These are phyloP conservation scores for Populus alba DNA, from an alignment of 345 rosid genomes.

Conservation along the genomic window DNA sequence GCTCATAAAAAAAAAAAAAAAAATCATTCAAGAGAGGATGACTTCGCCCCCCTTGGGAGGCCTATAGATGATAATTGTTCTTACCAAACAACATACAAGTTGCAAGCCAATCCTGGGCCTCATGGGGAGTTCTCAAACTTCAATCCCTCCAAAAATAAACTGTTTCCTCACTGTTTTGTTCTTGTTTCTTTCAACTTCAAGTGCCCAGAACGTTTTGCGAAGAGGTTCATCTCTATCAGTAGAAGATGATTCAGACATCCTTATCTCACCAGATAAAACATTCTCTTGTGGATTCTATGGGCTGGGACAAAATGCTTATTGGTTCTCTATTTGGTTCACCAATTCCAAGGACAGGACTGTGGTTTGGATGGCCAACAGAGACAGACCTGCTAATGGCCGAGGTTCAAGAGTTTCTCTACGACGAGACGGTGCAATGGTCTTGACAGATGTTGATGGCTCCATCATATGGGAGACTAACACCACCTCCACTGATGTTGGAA, in stretches of 20 bases:
- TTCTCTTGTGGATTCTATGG: constrained; percentile 46
- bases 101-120: neutral
- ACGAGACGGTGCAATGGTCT: constrained; percentile 11
- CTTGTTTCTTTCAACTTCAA: constrained; percentile 12
- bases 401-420: constrained; percentile 21
- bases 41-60: too few species aligned
- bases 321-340: constrained; percentile 30
- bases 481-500: neutral
- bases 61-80: neutral
- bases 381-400: constrained; percentile 30
- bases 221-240: constrained; percentile 11
- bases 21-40: too few species aligned
- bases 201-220: constrained; percentile 11
- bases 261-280: constrained; percentile 30
- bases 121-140: neutral
- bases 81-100: neutral
- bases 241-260: constrained; percentile 15
- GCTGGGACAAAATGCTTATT: constrained; percentile 16
- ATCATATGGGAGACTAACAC: constrained; percentile 8
- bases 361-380: constrained; percentile 40
- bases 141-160: neutral
- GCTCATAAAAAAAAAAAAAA: too few species aligned
- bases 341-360: constrained; percentile 6
- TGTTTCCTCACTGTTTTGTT: constrained; percentile 2
- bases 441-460: constrained; percentile 20